These are phyloP conservation scores for Arbutus unedo DNA, from an alignment of 148 eudicot genomes.

Conservation along the genomic window DNA sequence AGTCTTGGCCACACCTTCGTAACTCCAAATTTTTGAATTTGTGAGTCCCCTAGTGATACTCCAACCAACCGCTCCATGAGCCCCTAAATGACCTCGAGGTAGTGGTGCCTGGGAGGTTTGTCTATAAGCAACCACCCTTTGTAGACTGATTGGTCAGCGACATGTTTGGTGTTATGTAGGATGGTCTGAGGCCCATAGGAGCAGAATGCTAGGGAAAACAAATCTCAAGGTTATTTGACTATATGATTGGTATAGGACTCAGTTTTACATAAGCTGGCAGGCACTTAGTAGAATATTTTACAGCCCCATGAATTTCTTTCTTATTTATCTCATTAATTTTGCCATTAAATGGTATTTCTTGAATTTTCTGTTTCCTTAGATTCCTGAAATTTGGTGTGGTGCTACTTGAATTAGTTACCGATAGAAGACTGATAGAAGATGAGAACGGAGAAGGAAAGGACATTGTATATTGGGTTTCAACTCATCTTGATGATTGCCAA, in stretches of 20 bases:
- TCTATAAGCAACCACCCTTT: too few species aligned
- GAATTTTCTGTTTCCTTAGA: not conserved
- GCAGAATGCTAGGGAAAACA: too few species aligned
- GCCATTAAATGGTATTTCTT: not conserved
- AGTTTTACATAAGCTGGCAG: not conserved
- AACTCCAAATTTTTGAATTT: too few species aligned
- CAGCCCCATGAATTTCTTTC: not conserved
- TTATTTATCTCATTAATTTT: not conserved
- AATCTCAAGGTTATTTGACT: too few species aligned
- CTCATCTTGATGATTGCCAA: slow-evolving; percentile 27
- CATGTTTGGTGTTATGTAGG: too few species aligned
- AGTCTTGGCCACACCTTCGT: too few species aligned
- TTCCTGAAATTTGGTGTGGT: slow-evolving; percentile 56
- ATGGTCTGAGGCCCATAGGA: too few species aligned
- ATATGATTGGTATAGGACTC: not conserved
- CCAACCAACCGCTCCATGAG: too few species aligned
- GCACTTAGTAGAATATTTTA: not conserved
- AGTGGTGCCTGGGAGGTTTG: too few species aligned
- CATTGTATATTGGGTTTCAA: slow-evolving; percentile 68
- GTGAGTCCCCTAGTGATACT: too few species aligned
- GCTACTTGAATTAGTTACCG: slow-evolving; percentile 75
- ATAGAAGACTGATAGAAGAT: slow-evolving; percentile 61
- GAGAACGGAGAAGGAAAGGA: slow-evolving; percentile 76
- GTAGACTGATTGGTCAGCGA: too few species aligned
- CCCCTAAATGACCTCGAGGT: too few species aligned